These are phyloP conservation scores for Monilinia vaccinii-corymbosi DNA, from an alignment of 2,329 filamentous ascomycete species.

Conservation along the genomic window DNA sequence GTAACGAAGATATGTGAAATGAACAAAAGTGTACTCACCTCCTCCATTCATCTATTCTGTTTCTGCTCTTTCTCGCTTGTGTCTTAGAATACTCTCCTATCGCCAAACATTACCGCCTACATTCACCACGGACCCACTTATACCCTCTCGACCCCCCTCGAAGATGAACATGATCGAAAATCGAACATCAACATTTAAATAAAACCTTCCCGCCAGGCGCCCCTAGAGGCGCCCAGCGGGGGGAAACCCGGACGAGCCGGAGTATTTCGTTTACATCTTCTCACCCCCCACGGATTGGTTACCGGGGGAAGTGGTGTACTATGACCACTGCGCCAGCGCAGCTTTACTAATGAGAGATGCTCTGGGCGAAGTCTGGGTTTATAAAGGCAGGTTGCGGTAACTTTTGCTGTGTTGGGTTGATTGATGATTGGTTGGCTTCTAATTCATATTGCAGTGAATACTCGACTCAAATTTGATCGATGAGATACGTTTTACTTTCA, in stretches of 20 bases:
- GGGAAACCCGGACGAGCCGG: neutral
- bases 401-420: neutral
- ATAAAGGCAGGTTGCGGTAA: neutral
- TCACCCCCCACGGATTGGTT: neutral
- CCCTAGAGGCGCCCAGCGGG: neutral
- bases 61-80: neutral
- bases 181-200: neutral
- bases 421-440: neutral
- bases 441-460: neutral
- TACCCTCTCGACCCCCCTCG: neutral
- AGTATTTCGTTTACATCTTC: neutral
- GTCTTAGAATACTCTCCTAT: too few relatives aligned
- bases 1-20: conserved; percentile 7
- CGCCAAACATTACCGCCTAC: neutral
- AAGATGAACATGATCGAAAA: neutral
- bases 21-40: neutral
- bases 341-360: neutral
- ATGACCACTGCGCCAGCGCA: neutral
- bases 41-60: neutral
- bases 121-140: neutral
- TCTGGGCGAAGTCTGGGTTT: neutral
- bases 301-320: neutral
- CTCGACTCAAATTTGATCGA: too few relatives aligned
- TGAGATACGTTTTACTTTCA: too few relatives aligned
- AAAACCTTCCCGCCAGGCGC: neutral